phyloP scores from a whole-genome alignment of 2,329 filamentous ascomycete genomes.

The Niveomyces coronatus region DNA sequence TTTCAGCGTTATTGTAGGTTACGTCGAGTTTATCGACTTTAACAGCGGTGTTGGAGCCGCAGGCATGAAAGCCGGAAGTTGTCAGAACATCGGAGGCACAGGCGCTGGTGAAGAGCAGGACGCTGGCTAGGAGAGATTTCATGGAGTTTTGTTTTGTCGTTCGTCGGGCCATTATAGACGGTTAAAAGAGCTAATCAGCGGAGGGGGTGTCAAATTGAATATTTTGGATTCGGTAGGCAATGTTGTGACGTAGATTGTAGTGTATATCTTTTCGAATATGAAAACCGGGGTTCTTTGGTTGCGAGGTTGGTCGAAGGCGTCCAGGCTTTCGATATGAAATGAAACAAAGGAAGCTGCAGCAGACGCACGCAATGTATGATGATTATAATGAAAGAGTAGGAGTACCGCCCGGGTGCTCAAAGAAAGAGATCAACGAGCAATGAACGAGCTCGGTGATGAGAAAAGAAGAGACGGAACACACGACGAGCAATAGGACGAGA shows the following conservation, averaged over 20 bases:
- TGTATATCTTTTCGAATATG: slow-evolving; percentile 4
- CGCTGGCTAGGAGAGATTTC: slow-evolving; percentile 24
- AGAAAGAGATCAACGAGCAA: slow-evolving; percentile 2
- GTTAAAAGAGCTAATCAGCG: slow-evolving; percentile 5
- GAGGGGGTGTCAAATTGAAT: not conserved
- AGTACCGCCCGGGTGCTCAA: slow-evolving; percentile 8
- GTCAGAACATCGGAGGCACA: slow-evolving; percentile 62
- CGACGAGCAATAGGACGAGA: slow-evolving; percentile 2
- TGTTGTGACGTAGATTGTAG: not conserved
- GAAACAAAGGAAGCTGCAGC: not conserved
- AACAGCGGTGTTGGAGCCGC: slow-evolving; percentile 44
- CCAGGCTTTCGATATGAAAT: slow-evolving; percentile 2
- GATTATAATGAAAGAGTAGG: slow-evolving; percentile 11
- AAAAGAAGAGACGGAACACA: slow-evolving; percentile 7
- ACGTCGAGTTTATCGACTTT: slow-evolving; percentile 66
- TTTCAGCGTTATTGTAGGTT: slow-evolving; percentile 64
- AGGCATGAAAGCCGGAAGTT: slow-evolving; percentile 72
- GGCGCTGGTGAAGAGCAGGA: slow-evolving; percentile 34
- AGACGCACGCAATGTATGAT: slow-evolving; percentile 10
- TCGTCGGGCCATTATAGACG: slow-evolving; percentile 23
- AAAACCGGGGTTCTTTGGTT: not conserved
- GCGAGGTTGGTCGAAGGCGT: slow-evolving; percentile 9
- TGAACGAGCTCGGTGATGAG: not conserved
- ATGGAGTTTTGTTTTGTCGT: slow-evolving; percentile 20
- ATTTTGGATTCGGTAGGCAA: not conserved